Conservation (phyloP, 371 early-diverging fungal species). For the Mortierella sp. region DNA sequence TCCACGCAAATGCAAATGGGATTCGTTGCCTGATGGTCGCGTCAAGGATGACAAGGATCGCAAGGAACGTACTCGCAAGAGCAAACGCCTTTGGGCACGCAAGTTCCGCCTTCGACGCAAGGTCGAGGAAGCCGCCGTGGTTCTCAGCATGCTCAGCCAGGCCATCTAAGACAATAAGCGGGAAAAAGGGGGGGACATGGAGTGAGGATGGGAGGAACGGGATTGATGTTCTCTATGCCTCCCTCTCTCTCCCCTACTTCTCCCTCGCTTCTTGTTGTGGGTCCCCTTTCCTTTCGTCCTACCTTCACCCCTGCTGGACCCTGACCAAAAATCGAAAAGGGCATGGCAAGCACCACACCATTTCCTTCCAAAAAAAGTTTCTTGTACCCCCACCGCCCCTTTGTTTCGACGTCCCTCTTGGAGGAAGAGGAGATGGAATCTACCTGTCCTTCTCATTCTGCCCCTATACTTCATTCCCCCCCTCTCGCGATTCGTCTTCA, state of each 20-base stretch:
- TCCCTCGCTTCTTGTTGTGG: not conserved
- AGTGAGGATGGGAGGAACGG: no score
- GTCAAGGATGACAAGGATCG: conserved; percentile 57
- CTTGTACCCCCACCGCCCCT: conserved; percentile 32
- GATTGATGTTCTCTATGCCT: no score
- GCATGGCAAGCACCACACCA: no score
- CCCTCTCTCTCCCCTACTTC: not conserved
- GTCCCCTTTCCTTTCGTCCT: no score
- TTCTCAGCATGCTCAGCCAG: conserved; percentile 53
- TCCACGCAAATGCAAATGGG: conserved; percentile 56
- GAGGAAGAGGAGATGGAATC: conserved; percentile 28
- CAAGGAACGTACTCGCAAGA: conserved; percentile 52
- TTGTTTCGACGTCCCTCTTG: conserved; percentile 22
- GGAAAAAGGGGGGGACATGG: no score
- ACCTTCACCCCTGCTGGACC: no score
- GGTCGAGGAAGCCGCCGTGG: conserved; percentile 53
- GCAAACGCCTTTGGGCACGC: conserved; percentile 55
- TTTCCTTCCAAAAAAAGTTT: not conserved
- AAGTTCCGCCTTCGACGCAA: conserved; percentile 54
- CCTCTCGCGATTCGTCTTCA: not conserved
- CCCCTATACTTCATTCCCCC: not conserved
- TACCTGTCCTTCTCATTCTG: conserved; percentile 1
- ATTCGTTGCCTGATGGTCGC: conserved; percentile 52
- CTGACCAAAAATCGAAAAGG: no score
- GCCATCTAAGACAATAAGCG: conserved; percentile 22